Conservation (phyloP, 1,284 basidiomycete genomes). For the Entoloma clypeatum region DNA sequence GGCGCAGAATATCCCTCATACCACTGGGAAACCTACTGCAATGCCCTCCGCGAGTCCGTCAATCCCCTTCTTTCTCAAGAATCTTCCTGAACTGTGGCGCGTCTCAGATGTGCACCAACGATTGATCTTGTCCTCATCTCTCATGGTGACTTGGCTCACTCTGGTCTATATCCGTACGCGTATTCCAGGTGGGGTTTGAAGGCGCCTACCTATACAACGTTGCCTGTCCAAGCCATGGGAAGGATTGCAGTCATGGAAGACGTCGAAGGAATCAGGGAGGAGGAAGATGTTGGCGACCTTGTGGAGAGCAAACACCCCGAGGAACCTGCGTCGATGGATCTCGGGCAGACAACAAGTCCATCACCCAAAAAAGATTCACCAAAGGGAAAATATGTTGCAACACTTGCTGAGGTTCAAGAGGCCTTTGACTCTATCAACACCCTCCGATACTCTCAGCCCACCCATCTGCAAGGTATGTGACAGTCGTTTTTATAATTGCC, state of each 20-base stretch:
- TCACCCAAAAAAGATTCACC: constrained; percentile 24
- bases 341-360: constrained; percentile 17
- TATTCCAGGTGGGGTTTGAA: constrained; percentile 83
- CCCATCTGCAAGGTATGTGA: constrained; percentile 83
- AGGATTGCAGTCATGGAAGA: constrained; percentile 86
- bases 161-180: constrained; percentile 90
- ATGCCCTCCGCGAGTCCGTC: constrained; percentile 61
- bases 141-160: constrained; percentile 87
- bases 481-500: background rate
- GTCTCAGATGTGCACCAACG: constrained; percentile 58
- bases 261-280: constrained; percentile 73
- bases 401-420: constrained; percentile 84
- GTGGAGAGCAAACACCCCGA: constrained; percentile 27
- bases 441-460: constrained; percentile 92
- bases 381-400: constrained; percentile 65
- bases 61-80: constrained; percentile 1
- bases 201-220: constrained; percentile 93
- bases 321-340: constrained; percentile 17
- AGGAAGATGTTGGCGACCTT: constrained; percentile 60
- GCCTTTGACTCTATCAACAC: constrained; percentile 93
- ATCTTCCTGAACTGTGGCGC: constrained; percentile 17
- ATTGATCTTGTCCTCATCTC: constrained; percentile 89
- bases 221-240: constrained; percentile 96
- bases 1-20: constrained; percentile 34
- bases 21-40: constrained; percentile 61